These are phyloP conservation scores for Rhizoctonia solani DNA, from an alignment of 1,284 basidiomycete species.

Conservation along the genomic window DNA sequence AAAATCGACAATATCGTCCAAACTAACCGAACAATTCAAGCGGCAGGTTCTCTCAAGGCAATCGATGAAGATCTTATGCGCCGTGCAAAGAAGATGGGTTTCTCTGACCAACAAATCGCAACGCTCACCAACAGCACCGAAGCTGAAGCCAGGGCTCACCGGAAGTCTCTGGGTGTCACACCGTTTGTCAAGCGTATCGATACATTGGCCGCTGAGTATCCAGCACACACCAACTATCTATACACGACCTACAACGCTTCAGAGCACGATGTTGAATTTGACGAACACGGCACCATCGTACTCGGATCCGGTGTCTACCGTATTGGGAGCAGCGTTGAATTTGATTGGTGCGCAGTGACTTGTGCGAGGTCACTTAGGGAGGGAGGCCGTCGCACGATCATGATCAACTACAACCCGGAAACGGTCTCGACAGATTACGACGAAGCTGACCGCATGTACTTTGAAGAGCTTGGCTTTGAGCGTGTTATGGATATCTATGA, in stretches of 20 bases:
- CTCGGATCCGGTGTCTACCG: conserved; percentile 99
- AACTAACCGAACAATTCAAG: conserved; percentile 74
- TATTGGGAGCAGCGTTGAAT: conserved; percentile 98
- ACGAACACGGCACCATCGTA: conserved; percentile 98
- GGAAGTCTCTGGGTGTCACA: conserved; percentile 86
- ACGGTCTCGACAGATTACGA: conserved; percentile 99
- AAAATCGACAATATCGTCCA: conserved; percentile 98
- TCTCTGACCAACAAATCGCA: conserved; percentile 92
- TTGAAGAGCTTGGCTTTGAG: conserved; percentile 97
- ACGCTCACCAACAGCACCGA: conserved; percentile 73
- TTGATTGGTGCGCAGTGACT: conserved; percentile 99
- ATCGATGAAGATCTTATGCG: conserved; percentile 72
- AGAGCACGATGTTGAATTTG: conserved; percentile 93
- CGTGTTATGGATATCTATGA: conserved; percentile 99
- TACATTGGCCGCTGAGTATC: conserved; percentile 98
- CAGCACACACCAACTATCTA: conserved; percentile 98
- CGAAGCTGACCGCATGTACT: conserved; percentile 97
- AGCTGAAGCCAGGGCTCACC: conserved; percentile 76
- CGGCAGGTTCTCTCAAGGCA: conserved; percentile 66
- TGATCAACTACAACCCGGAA: conserved; percentile 99
- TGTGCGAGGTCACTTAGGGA: conserved; percentile 90
- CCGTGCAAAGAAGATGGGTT: conserved; percentile 89
- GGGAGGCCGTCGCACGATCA: conserved; percentile 94
- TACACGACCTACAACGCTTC: conserved; percentile 99
- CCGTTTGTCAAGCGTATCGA: conserved; percentile 99